Conservation (phyloP, 2,329 filamentous ascomycete species). For the Colletotrichum cordylinicola region DNA sequence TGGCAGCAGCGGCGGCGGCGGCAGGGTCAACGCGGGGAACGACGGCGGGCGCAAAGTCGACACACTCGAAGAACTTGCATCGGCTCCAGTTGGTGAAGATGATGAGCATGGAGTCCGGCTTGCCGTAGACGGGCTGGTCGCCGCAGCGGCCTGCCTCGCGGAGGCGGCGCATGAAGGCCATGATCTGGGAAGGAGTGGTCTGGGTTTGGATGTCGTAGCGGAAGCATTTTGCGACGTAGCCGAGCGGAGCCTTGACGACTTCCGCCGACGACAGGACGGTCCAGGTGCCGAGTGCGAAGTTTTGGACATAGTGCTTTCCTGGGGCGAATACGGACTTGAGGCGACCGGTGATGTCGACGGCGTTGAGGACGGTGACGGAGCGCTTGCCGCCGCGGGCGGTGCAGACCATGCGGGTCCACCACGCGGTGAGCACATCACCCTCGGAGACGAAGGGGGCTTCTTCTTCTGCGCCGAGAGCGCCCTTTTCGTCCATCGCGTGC, state of each 20-base stretch:
- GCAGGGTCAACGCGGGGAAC: constrained; percentile 7
- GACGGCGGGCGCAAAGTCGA: constrained; percentile 41
- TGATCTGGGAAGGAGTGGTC: constrained; percentile 36
- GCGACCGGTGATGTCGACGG: constrained; percentile 32
- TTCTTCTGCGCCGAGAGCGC: constrained; percentile 4
- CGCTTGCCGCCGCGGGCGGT: constrained; percentile 4
- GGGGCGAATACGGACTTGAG: constrained; percentile 23
- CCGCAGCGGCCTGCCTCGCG: constrained; percentile 23
- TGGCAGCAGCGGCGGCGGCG: background rate
- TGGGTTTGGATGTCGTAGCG: constrained; percentile 39
- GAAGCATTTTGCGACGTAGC: constrained; percentile 31
- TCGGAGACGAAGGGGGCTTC: constrained; percentile 46
- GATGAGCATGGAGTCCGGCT: constrained; percentile 36
- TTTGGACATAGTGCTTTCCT: constrained; percentile 30
- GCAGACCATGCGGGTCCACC: constrained; percentile 34
- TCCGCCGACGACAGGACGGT: constrained; percentile 27
- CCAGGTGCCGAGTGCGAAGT: constrained; percentile 27
- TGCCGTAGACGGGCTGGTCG: constrained; percentile 33
- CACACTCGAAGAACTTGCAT: constrained; percentile 35
- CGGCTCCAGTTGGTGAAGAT: constrained; percentile 44
- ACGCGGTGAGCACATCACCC: constrained; percentile 50
- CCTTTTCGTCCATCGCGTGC: constrained; percentile 10
- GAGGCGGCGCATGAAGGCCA: constrained; percentile 30
- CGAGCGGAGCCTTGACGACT: constrained; percentile 27
- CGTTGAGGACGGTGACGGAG: constrained; percentile 29